Base-by-base conservation (phyloP, 2,329 filamentous ascomycete genomes). In the Orbilia quercus region DNA sequence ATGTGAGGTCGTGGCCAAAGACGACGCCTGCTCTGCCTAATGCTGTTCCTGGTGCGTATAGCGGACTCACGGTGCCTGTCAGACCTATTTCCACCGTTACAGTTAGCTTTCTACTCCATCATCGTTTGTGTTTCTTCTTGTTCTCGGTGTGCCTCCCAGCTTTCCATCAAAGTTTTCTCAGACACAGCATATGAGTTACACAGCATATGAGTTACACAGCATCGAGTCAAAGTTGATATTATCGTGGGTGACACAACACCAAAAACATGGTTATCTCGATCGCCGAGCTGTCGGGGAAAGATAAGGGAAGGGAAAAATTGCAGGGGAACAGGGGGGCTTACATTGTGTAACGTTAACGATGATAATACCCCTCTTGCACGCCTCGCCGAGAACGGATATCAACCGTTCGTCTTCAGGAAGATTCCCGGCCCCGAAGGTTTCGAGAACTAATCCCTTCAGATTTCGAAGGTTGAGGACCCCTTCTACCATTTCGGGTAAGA, bases 321-420 rank as follows among this genome's bases (percentile, higher is more conserved):
- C 78, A 80, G 75, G 44, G 28, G 9, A 23, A 31, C 78, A n/a
- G n/a, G n/a, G n/a, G n/a, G n/a, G 82, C 77, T 89, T 85, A 84
- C 93, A 97, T 82, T 97, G 93, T 55, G 91, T 96, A 72, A 97
- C 89, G 79, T 96, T 96, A 76, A 96, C 91, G 71, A 97, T 89
- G 69, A 95, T 88, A 75, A 95, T 89, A 38, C 91, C 92, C 69
- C 91, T 87, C 78, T 89, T 84, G 42, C 96, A 91, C 20, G 91
- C 92, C 45, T 88, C 86, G 16, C 87, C 85, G 77, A 96, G 88
- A 53, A 94, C 90, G 62, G 88, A 88, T 14, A 90, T 92, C 80
- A 96, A 85, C 57, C 87, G 88, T 64, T 91, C 91, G 79, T 95
- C 92, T 40, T 90, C 90, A 1, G 93, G 93, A 9, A 93, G 90